Evolutionary conservation across 768 basidiomycete genomes (phyloP), one percentile per base, ranked within the genome.

Genomic region (Phaeotremella fagi): DNA sequence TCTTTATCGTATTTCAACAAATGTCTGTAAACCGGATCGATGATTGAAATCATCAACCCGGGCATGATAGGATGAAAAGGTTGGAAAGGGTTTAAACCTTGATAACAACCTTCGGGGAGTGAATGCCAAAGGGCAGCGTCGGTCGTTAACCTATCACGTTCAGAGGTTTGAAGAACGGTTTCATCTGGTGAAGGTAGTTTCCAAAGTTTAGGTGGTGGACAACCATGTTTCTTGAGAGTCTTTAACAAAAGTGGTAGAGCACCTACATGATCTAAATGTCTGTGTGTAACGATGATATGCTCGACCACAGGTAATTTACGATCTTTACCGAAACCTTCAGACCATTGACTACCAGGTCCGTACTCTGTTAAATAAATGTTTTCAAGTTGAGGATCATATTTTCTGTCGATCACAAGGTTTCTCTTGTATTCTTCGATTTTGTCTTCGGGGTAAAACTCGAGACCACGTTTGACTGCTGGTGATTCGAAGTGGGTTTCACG

Each of bases 261-360:
- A 5, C 81, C 81, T 58, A 85, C 78, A 60, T 98, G 94, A 75
- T 98, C 94, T 26, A 77, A 76, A 70, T 98, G 94, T 80, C 85
- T 85, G 73, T 98, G 94, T 0, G 90, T 89, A 50, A 98, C 78
- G 64, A 98, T 78, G 74, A 98, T 88, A 68, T 97, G 90, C 11
- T 88, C 88, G 45, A 97, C 75, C 45, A 84, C 80, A 6, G 82
- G 82, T 25, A 67, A 26, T 24, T 38, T 54, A 16, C 48, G 26
- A n/a, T 43, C 31, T 1, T 35, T 48, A 12, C 22, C 56, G 16
- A 35, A 7, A 9, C 28, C 45, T 11, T 33, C 7, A 7, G 50
- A 35, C 68, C 68, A 70, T 41, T 45, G 33, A 12, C 52, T 29
- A 16, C 35, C 37, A 1, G 58, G 60, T 23, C 68, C 68, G 50